Evolutionary conservation across 768 basidiomycete genomes (phyloP).

Genomic region (Termitomyces sp.): DNA sequence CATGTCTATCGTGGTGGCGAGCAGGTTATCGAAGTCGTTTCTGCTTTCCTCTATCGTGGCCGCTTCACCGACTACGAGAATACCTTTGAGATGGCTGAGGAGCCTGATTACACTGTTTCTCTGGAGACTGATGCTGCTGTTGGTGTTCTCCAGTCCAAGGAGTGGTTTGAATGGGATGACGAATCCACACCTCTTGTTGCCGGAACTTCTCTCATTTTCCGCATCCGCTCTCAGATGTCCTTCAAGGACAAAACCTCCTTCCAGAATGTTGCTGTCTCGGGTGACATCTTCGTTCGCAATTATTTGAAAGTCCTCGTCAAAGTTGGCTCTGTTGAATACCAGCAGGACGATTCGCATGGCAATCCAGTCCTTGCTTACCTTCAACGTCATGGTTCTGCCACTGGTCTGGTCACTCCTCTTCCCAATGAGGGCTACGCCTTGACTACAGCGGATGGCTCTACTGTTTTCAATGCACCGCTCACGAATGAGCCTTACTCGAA

Average conservation of each 20-base stretch:
- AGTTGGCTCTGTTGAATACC: slow-evolving; percentile 84
- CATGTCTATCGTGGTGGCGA: slow-evolving; percentile 69
- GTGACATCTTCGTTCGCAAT: slow-evolving; percentile 83
- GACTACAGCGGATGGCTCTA: slow-evolving; percentile 51
- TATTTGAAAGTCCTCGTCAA: slow-evolving; percentile 85
- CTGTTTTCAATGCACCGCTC: slow-evolving; percentile 74
- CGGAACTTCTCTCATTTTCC: slow-evolving; percentile 87
- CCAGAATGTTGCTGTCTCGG: slow-evolving; percentile 73
- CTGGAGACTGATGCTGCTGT: slow-evolving; percentile 73
- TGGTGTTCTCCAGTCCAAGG: slow-evolving; percentile 90
- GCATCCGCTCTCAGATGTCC: slow-evolving; percentile 74
- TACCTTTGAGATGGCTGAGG: slow-evolving; percentile 90
- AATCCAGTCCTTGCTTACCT: slow-evolving; percentile 94
- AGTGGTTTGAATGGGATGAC: slow-evolving; percentile 97
- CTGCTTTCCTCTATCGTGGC: slow-evolving; percentile 96
- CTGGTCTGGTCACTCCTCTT: slow-evolving; percentile 74
- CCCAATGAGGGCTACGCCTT: slow-evolving; percentile 85
- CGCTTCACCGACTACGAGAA: slow-evolving; percentile 91
- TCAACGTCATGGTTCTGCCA: slow-evolving; percentile 79
- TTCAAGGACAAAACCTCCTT: slow-evolving; percentile 91
- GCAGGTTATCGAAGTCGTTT: slow-evolving; percentile 89
- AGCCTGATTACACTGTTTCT: slow-evolving; percentile 81
- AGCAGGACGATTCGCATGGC: slow-evolving; percentile 81
- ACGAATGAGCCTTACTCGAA: slow-evolving; percentile 96
- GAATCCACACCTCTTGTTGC: slow-evolving; percentile 69